phyloP scores from a whole-genome alignment of 2,329 filamentous ascomycete genomes.

The Chaetomiaceae sp. region DNA sequence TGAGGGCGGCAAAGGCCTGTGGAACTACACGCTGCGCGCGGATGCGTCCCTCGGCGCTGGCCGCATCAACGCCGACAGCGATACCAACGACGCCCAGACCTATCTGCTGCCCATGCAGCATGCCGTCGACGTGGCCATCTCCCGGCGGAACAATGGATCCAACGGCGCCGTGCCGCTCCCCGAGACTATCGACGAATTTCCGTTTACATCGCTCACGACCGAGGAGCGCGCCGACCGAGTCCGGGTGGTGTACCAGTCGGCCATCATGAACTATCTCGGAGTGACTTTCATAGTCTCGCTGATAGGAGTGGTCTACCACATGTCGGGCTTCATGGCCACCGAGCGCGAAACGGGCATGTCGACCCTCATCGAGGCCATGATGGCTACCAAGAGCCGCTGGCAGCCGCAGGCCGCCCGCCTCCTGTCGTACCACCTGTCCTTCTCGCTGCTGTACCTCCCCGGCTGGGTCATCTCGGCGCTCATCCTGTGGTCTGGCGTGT shows the following conservation, averaged over 20 bases:
- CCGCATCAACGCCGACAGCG: constrained; percentile 59
- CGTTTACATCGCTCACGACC: constrained; percentile 68
- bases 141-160: constrained; percentile 33
- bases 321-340: constrained; percentile 78
- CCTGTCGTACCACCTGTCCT: constrained; percentile 72
- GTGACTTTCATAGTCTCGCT: constrained; percentile 76
- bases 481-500: constrained; percentile 61
- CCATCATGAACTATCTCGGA: constrained; percentile 70
- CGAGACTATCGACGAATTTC: constrained; percentile 58
- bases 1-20: constrained; percentile 61
- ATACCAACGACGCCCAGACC: constrained; percentile 69
- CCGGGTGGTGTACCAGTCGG: constrained; percentile 64
- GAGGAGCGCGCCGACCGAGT: constrained; percentile 63
- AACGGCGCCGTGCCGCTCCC: constrained; percentile 11
- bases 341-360: constrained; percentile 87
- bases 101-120: constrained; percentile 77
- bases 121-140: constrained; percentile 71
- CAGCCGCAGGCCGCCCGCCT: constrained; percentile 74
- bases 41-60: constrained; percentile 66
- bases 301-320: constrained; percentile 79
- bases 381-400: constrained; percentile 70
- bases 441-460: constrained; percentile 73
- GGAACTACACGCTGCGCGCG: constrained; percentile 83
- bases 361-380: constrained; percentile 86
- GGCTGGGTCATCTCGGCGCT: constrained; percentile 76